These are phyloP conservation scores for Ilyonectria sp. DNA, from an alignment of 2,329 filamentous ascomycete genomes.

Conservation along the genomic window DNA sequence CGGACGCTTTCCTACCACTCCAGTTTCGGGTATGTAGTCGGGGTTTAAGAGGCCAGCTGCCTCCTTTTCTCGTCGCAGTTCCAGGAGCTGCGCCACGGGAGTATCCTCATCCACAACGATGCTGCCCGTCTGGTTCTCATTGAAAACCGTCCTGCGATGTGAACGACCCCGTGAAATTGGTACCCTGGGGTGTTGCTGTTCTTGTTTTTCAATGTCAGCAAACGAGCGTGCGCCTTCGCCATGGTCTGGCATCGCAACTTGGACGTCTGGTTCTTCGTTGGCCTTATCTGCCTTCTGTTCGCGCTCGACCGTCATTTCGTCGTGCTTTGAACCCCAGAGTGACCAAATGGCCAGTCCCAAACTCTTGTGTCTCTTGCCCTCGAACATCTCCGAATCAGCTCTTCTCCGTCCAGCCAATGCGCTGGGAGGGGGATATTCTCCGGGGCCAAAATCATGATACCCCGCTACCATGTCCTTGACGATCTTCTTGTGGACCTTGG, in stretches of 20 bases:
- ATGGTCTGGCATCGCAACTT: constrained; percentile 56
- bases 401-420: constrained; percentile 82
- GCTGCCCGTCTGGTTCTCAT: constrained; percentile 65
- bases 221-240: constrained; percentile 61
- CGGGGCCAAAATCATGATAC: constrained; percentile 78
- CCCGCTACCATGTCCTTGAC: constrained; percentile 81
- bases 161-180: constrained; percentile 57
- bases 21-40: constrained; percentile 61
- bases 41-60: constrained; percentile 60
- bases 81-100: constrained; percentile 60
- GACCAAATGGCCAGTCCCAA: constrained; percentile 88
- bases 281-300: constrained; percentile 69
- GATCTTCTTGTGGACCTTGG: constrained; percentile 80
- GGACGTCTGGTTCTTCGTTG: constrained; percentile 53
- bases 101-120: constrained; percentile 56
- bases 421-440: constrained; percentile 86
- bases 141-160: constrained; percentile 62
- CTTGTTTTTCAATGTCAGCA: constrained; percentile 58
- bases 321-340: constrained; percentile 90
- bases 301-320: constrained; percentile 78
- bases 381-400: constrained; percentile 56
- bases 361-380: constrained; percentile 74
- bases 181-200: constrained; percentile 44
- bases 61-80: constrained; percentile 57
- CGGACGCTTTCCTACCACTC: constrained; percentile 73